These are phyloP conservation scores for Parietaria judaica DNA, from an alignment of 306 rosid genomes.

Conservation along the genomic window DNA sequence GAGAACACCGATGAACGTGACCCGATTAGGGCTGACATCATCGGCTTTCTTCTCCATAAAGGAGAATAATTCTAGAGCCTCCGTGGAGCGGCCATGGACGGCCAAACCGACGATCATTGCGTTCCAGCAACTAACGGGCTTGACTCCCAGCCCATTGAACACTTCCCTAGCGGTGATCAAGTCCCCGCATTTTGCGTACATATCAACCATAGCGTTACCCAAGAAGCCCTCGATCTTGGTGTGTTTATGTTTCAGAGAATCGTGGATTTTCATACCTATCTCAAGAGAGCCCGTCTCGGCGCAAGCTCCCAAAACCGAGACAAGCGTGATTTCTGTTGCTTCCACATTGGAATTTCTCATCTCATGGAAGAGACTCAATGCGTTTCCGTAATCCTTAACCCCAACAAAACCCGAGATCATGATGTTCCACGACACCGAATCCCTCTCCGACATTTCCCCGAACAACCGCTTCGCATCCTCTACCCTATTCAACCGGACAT, in stretches of 20 bases:
- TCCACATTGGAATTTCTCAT: constrained; percentile 36
- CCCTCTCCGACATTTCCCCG: constrained; percentile 42
- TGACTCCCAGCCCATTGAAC: constrained; percentile 46
- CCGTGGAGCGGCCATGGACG: constrained; percentile 50
- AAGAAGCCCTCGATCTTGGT: constrained; percentile 50
- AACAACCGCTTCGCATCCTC: constrained; percentile 50
- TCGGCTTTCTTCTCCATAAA: constrained; percentile 35
- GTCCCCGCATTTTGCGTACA: constrained; percentile 65
- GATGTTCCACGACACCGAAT: constrained; percentile 57
- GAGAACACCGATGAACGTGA: constrained; percentile 50
- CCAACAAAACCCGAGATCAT: constrained; percentile 49
- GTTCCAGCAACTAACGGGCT: constrained; percentile 57
- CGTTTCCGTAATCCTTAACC: constrained; percentile 35
- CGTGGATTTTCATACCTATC: constrained; percentile 38
- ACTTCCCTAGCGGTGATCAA: constrained; percentile 49
- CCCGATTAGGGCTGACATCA: constrained; percentile 41
- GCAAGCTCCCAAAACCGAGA: constrained; percentile 50
- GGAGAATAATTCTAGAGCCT: constrained; percentile 39
- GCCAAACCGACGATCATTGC: constrained; percentile 69
- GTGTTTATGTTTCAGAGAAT: constrained; percentile 27
- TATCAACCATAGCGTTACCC: constrained; percentile 53
- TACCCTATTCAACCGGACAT: constrained; percentile 26
- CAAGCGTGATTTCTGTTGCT: constrained; percentile 44
- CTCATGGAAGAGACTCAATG: constrained; percentile 37
- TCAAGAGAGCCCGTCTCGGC: constrained; percentile 49